Base-by-base conservation (phyloP, 1,284 basidiomycete species). In the Leccinum huronense region DNA sequence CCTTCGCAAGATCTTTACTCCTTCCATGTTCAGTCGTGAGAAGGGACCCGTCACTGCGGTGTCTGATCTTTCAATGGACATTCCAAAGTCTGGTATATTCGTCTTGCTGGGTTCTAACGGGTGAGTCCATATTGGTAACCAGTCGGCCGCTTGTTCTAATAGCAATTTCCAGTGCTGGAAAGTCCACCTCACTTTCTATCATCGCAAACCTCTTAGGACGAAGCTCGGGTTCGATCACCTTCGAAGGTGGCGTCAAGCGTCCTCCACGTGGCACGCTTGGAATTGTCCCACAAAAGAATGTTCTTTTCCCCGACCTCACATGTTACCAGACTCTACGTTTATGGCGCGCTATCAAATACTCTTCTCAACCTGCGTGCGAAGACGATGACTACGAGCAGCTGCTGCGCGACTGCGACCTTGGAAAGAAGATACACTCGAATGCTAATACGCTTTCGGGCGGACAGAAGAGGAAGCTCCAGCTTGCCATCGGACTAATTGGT, bases 271-370 rank as follows among this genome's bases (percentile, higher is more conserved):
- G 89, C 3, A 83, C 82, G 0, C 76, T 93, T 16, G 91, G 91
- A 7, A 86, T 93, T 62, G 91, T 93, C 0, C 89, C 89, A 0
- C 91, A 94, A 76, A 91, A 90, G 78, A 92, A 93, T 68, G 90
- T 94, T 2, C 80, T 94, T 1, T 92, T 91, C 76, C 85, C 90
- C 1, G 90, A 93, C 65, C 79, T 94, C 30, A 84, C 87, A 1
- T 91, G 89, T 71, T 79, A 85, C 62, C 87, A 93, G 75, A 93
- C 90, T 3, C 78, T 93, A 30, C 79, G 81, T 2, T 81, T 93
- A 14, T 94, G 91, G 91, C 80, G 79, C 36, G 86, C 86, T 5
- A 82, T 93, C 71, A 94, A 94, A 73, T 84, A 84, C 70, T 82
- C 84, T n/a, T 75, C 77, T n/a, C 76, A 77, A 51, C 77, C 80